phyloP scores from a whole-genome alignment of 371 early-diverging fungal species.

The Capillidium heterosporum region DNA sequence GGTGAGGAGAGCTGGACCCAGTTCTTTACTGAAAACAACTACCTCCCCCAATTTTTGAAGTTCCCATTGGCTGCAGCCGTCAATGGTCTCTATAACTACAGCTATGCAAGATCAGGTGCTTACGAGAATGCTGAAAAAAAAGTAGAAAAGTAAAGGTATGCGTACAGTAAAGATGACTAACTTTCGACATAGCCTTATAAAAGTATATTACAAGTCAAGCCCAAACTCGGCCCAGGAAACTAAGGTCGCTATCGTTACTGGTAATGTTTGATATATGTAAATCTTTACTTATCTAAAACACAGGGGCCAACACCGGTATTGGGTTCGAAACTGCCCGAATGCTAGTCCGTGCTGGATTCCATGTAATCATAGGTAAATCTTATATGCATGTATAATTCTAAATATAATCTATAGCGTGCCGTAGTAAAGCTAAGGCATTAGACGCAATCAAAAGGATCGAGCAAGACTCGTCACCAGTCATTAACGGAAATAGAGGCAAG shows the following conservation, averaged over 20 bases:
- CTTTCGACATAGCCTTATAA: too few relatives aligned
- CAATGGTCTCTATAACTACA: too few relatives aligned
- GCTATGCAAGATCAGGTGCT: too few relatives aligned
- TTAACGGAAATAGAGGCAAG: not conserved
- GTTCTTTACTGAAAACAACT: too few relatives aligned
- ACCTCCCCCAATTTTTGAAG: too few relatives aligned
- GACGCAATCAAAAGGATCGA: conserved; percentile 4
- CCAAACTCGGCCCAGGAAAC: not conserved
- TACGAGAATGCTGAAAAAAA: too few relatives aligned
- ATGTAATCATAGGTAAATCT: conserved; percentile 3
- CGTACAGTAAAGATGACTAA: too few relatives aligned
- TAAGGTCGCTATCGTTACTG: conserved; percentile 5
- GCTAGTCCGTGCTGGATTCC: not conserved
- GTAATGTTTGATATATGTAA: not conserved
- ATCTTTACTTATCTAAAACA: not conserved
- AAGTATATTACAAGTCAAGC: too few relatives aligned
- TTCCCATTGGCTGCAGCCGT: too few relatives aligned
- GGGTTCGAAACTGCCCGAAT: not conserved
- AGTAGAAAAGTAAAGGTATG: too few relatives aligned
- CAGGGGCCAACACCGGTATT: conserved; percentile 4
- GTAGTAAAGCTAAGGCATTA: conserved; percentile 11
- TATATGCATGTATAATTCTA: not conserved
- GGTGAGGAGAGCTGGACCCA: too few relatives aligned
- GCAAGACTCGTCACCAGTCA: too few relatives aligned
- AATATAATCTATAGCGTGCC: not conserved